phyloP scores from a whole-genome alignment of 257 asterid genomes.

The Solanum ossicruentum region DNA sequence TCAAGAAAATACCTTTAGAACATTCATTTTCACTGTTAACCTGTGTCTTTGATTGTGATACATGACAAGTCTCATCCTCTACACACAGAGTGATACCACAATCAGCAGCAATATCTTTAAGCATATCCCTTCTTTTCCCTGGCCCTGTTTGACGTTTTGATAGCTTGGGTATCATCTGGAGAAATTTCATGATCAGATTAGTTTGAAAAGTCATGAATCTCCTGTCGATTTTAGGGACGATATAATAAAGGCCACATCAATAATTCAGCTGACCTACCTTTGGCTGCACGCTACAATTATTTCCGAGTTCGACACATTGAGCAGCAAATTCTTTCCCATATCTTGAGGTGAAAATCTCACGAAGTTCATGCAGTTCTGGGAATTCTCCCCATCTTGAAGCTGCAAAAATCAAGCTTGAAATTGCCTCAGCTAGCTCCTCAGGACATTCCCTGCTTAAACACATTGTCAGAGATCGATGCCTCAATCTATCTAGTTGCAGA shows the following conservation, averaged over 20 bases:
- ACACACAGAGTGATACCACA: slow-evolving; percentile 13
- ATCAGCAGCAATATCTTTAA: slow-evolving; percentile 21
- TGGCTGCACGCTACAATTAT: slow-evolving; percentile 17
- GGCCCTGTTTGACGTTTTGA: slow-evolving; percentile 15
- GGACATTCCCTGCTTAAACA: slow-evolving; percentile 24
- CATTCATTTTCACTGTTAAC: background rate
- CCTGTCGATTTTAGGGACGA: background rate
- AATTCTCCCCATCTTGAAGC: slow-evolving; percentile 37
- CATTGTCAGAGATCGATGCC: background rate
- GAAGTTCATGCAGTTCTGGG: slow-evolving; percentile 37
- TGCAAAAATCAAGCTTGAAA: slow-evolving; percentile 31
- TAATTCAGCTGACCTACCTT: slow-evolving; percentile 8
- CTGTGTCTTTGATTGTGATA: background rate
- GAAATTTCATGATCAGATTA: background rate
- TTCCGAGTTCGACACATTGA: slow-evolving; percentile 16
- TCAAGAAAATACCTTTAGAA: slow-evolving; percentile 6
- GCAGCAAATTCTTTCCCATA: slow-evolving; percentile 26
- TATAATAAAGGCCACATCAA: background rate
- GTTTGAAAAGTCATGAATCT: background rate
- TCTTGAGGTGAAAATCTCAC: slow-evolving; percentile 13
- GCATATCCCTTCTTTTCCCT: slow-evolving; percentile 14
- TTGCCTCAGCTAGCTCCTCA: slow-evolving; percentile 28
- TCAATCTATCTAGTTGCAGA: background rate
- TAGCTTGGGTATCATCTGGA: slow-evolving; percentile 20
- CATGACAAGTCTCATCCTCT: background rate